phyloP scores from a whole-genome alignment of 495 filamentous ascomycete genomes.

The Penicillium bovifimosum region DNA sequence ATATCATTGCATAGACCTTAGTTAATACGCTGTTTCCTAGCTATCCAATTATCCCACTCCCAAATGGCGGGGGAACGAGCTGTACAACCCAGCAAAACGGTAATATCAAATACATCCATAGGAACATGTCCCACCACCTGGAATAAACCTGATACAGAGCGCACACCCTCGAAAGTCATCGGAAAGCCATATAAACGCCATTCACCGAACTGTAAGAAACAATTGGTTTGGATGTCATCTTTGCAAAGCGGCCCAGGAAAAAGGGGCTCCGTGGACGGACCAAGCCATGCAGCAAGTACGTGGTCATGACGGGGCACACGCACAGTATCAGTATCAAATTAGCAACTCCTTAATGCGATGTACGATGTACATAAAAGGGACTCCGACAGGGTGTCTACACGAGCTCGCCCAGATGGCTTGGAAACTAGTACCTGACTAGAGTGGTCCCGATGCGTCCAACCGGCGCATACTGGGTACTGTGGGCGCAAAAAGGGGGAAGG shows the following conservation, averaged over 20 bases:
- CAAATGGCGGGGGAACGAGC: conserved; percentile 2
- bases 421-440: conserved; percentile 15
- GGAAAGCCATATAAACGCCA: neutral
- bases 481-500: neutral
- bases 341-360: neutral
- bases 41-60: neutral
- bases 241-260: conserved; percentile 6
- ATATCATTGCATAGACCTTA: neutral
- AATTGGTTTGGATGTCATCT: conserved; percentile 1
- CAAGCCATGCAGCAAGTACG: conserved; percentile 5
- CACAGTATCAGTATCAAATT: neutral
- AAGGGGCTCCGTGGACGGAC: conserved; percentile 7
- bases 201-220: neutral
- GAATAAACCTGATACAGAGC: conserved; percentile 3
- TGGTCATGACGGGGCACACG: conserved; percentile 1
- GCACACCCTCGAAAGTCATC: neutral
- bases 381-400: neutral
- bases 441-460: conserved; percentile 11
- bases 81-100: neutral
- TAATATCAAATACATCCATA: neutral
- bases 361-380: neutral
- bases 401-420: conserved; percentile 17
- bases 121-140: conserved; percentile 8
- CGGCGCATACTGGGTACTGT: neutral
- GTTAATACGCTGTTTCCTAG: neutral